These are phyloP conservation scores for Chytriomyces sp. DNA, from an alignment of 192 early-diverging fungal genomes.

Conservation along the genomic window DNA sequence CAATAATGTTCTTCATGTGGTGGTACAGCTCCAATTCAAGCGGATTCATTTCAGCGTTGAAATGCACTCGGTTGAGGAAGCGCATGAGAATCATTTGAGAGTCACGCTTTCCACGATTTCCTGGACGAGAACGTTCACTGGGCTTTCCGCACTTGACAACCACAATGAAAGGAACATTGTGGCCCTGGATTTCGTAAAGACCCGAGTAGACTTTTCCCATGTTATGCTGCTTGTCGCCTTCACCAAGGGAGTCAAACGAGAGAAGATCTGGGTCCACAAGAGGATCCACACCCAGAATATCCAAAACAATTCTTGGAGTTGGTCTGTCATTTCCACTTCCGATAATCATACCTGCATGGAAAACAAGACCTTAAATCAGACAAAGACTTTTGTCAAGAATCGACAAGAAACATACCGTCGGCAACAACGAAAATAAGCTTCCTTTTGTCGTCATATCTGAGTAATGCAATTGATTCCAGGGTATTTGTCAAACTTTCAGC, in stretches of 20 bases:
- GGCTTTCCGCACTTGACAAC: constrained; percentile 93
- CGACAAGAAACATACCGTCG: constrained; percentile 68
- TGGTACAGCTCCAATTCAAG: constrained; percentile 82
- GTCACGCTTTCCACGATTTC: constrained; percentile 80
- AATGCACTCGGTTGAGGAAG: constrained; percentile 80
- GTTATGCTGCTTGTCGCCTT: constrained; percentile 89
- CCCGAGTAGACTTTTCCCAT: constrained; percentile 97
- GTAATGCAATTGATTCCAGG: constrained; percentile 77
- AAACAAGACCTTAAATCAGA: constrained; percentile 18
- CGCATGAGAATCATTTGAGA: constrained; percentile 86
- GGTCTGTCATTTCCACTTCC: constrained; percentile 96
- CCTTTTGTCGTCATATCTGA: constrained; percentile 85
- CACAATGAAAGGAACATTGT: constrained; percentile 90
- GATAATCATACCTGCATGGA: constrained; percentile 70
- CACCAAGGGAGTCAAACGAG: constrained; percentile 85
- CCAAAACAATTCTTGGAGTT: constrained; percentile 89
- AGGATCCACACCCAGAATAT: constrained; percentile 79
- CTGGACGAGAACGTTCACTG: constrained; percentile 78
- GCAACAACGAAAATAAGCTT: constrained; percentile 87
- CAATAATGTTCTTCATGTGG: constrained; percentile 85
- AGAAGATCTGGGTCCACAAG: constrained; percentile 67
- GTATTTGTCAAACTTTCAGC: constrained; percentile 83
- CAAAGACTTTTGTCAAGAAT: constrained; percentile 10
- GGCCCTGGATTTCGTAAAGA: constrained; percentile 86
- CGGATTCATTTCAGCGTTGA: constrained; percentile 77